Percentiles rank a stretch among this genome's conserved stretches.
phyloP scores from a whole-genome alignment of 2,329 filamentous ascomycete species.

The Hymenoscyphus fraxineus region DNA sequence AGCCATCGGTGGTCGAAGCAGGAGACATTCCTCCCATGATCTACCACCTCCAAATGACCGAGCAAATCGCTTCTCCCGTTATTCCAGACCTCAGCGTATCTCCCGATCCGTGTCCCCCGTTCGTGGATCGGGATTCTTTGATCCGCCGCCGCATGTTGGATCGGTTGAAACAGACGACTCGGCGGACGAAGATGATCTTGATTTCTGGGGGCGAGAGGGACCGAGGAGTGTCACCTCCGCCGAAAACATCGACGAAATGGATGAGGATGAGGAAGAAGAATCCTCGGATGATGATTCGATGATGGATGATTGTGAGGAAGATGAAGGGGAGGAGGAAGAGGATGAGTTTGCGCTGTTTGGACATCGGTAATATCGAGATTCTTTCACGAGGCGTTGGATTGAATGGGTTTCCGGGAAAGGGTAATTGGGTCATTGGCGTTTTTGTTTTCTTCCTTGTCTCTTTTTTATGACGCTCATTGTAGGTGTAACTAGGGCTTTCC shows the following conservation, averaged over 20 bases:
- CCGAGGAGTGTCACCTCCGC: conserved; percentile 31
- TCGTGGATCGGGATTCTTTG: conserved; percentile 32
- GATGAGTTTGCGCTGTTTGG: conserved; percentile 50
- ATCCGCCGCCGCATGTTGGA: conserved; percentile 27
- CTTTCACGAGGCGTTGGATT: background rate
- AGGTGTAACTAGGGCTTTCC: background rate
- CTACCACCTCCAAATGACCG: conserved; percentile 12
- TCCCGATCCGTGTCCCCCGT: conserved; percentile 35
- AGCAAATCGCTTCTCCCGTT: conserved; percentile 26
- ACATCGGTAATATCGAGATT: conserved; percentile 40
- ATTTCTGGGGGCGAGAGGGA: conserved; percentile 47
- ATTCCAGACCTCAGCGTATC: conserved; percentile 27
- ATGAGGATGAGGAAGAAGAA: conserved; percentile 40
- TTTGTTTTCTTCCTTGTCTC: background rate
- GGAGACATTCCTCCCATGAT: conserved; percentile 33
- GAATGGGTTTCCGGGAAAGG: background rate
- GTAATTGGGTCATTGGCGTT: background rate
- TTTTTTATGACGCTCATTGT: background rate
- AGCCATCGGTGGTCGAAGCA: conserved; percentile 19
- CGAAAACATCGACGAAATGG: conserved; percentile 29
- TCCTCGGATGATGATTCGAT: conserved; percentile 21
- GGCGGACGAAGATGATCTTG: conserved; percentile 46
- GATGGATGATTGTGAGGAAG: conserved; percentile 37
- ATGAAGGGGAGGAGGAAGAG: conserved; percentile 42
- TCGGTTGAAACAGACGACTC: conserved; percentile 47